These are phyloP conservation scores for Elaphomyces granulatus DNA, from an alignment of 495 filamentous ascomycete species.

Conservation along the genomic window DNA sequence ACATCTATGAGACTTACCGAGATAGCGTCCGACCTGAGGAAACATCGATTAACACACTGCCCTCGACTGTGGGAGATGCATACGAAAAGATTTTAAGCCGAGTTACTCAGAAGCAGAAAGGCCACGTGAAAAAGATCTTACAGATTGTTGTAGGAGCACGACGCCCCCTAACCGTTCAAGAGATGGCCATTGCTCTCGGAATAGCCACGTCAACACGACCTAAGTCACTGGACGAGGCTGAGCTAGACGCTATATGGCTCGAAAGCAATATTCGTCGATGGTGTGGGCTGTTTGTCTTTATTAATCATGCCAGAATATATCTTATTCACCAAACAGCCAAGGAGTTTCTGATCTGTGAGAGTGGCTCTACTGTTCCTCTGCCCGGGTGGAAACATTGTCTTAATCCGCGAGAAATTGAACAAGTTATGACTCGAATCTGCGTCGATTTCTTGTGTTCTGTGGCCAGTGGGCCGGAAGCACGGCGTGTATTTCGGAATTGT, in stretches of 20 bases:
- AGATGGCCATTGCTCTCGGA: slow-evolving; percentile 26
- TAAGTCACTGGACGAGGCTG: slow-evolving; percentile 13
- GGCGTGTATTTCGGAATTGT: too few relatives aligned
- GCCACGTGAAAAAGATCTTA: slow-evolving; percentile 16
- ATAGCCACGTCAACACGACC: slow-evolving; percentile 11
- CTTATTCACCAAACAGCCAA: slow-evolving; percentile 22
- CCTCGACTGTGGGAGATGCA: slow-evolving; percentile 10
- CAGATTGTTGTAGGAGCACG: slow-evolving; percentile 22
- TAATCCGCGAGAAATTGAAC: slow-evolving; percentile 6
- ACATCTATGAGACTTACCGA: slow-evolving; percentile 5
- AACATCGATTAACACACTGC: slow-evolving; percentile 9
- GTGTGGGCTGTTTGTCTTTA: slow-evolving; percentile 27
- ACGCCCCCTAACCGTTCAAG: slow-evolving; percentile 19
- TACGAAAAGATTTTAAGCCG: slow-evolving; percentile 19
- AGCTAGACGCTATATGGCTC: slow-evolving; percentile 8
- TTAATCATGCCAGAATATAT: slow-evolving; percentile 24
- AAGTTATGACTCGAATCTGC: slow-evolving; percentile 12
- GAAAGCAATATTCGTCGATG: slow-evolving; percentile 15
- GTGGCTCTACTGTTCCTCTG: too few relatives aligned
- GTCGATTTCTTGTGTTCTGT: slow-evolving; percentile 13
- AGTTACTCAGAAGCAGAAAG: slow-evolving; percentile 3
- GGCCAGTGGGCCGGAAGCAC: not conserved
- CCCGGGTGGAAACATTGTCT: slow-evolving; percentile 5
- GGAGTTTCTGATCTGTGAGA: slow-evolving; percentile 14
- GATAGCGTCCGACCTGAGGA: slow-evolving; percentile 9